Evolutionary conservation across 2,329 filamentous ascomycete genomes (phyloP).

Genomic region (Aspergillus ustus): DNA sequence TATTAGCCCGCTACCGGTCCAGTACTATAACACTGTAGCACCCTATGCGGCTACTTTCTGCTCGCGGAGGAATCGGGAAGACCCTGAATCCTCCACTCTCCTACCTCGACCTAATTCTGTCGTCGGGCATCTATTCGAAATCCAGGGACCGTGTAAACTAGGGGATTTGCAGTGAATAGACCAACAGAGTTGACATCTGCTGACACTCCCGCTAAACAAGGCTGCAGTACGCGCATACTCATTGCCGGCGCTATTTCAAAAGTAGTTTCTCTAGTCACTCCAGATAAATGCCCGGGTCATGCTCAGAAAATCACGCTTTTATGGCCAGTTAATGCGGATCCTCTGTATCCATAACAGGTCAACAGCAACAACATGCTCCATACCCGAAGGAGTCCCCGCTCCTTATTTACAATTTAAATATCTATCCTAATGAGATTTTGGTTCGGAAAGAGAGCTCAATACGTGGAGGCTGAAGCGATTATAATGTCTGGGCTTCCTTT

Average conservation of each 20-base stretch:
- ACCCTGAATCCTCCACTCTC: neutral
- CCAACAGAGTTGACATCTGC: too few relatives aligned
- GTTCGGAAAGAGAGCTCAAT: too few relatives aligned
- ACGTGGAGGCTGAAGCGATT: too few relatives aligned
- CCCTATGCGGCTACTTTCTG: neutral
- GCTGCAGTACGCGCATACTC: neutral
- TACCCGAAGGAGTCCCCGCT: neutral
- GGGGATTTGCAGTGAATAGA: neutral
- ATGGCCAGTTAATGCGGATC: neutral
- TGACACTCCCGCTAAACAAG: neutral
- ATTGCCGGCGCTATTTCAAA: neutral
- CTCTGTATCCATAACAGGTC: conserved; percentile 5
- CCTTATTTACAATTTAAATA: too few relatives aligned
- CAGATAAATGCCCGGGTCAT: neutral
- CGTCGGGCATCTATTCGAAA: too few relatives aligned
- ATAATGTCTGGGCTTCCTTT: too few relatives aligned
- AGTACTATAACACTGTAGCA: neutral
- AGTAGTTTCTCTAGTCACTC: neutral
- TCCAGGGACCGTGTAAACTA: neutral
- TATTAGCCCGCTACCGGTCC: neutral
- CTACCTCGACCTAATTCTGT: too few relatives aligned
- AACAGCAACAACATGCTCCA: conserved; percentile 7
- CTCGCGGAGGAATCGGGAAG: neutral
- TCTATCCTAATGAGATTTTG: too few relatives aligned
- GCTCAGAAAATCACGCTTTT: neutral